A percentile compares a stretch with the other conserved stretches of the same genome.
phyloP scores from a whole-genome alignment of 129 eudicot genomes.

The Ambrosia trifida region DNA sequence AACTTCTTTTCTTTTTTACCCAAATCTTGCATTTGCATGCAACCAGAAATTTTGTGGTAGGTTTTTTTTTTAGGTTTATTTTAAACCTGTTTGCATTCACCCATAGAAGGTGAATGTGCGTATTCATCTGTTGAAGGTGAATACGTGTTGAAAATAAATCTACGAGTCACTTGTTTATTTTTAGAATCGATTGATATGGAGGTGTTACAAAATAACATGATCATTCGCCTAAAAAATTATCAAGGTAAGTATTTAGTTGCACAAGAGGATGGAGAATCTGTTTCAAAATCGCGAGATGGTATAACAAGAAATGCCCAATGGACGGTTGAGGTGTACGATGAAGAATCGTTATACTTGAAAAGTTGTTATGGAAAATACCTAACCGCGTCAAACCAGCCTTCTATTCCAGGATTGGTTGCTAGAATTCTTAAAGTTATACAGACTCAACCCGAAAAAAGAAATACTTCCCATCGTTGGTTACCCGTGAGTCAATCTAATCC shows the following conservation, averaged over 20 bases:
- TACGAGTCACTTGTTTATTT: background rate
- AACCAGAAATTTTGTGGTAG: background rate
- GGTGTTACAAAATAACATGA: slow-evolving; percentile 26
- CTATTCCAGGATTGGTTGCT: slow-evolving; percentile 43
- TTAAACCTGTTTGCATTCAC: background rate
- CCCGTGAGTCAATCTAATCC: slow-evolving; percentile 24
- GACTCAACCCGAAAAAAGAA: slow-evolving; percentile 31
- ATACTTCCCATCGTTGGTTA: slow-evolving; percentile 38
- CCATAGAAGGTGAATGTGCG: background rate
- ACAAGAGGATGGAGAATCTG: slow-evolving; percentile 40
- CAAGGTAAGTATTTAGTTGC: slow-evolving; percentile 47
- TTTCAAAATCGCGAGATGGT: slow-evolving; percentile 40
- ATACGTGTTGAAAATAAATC: slow-evolving; percentile 33
- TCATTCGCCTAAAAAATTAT: slow-evolving; percentile 33
- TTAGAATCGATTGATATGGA: slow-evolving; percentile 33
- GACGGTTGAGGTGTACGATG: slow-evolving; percentile 43
- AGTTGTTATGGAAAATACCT: slow-evolving; percentile 56
- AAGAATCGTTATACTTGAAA: slow-evolving; percentile 32
- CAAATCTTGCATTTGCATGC: slow-evolving; percentile 19
- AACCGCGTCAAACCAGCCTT: slow-evolving; percentile 53
- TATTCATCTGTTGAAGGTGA: background rate
- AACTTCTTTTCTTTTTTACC: slow-evolving; percentile 23
- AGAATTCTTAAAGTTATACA: slow-evolving; percentile 37
- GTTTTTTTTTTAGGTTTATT: slow-evolving; percentile 27
- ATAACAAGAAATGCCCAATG: slow-evolving; percentile 45